Base-by-base conservation (phyloP, 1,284 basidiomycete species). In the Sporisorium iseilematis-ciliati region DNA sequence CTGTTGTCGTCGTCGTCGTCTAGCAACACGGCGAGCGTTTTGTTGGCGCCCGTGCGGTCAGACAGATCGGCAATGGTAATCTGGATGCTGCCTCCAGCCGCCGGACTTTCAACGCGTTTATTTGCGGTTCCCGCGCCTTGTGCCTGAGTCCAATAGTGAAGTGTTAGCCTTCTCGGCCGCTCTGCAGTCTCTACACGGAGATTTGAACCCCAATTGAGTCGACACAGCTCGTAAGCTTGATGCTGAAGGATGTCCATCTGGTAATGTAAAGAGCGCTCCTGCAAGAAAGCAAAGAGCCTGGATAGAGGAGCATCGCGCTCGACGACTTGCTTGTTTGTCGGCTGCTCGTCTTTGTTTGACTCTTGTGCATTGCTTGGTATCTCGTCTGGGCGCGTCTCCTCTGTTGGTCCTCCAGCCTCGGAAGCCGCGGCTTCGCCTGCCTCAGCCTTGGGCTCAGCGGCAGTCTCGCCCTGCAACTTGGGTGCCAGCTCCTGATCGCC, bases 161-260 rank as follows among this genome's bases (percentile, higher is more conserved):
- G 38, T 1, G 66, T 72, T 11, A 83, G 59, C 33, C 63, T 56
- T 12, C 76, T 65, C 1, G 75, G 58, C 8, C 65, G 57, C 48
- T 66, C 58, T 18, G 57, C 45, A 3, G 70, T 68, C 38, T 65
- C 56, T 33, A 69, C 64, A 33, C 68, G 66, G 8, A 84, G 51
- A 21, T 72, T 77, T 14, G 57, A 51, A 7, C 79, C 79, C 82
- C 82, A 83, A 21, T 77, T 76, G 38, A 79, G 66, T 1, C 74
- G 67, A 23, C 64, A 55, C 12, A 82, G 67, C 40, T 81, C 74
- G 48, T 75, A 63, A 0, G 80, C 74, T 53, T 85, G 83, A 29
- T 75, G 75, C 20, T 78, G 64, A 26, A 85, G 51, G 41, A 84
- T 83, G 48, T 82, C 78, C 42, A 85, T 71, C 58, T 81, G 82